These are phyloP conservation scores for Tulasnella sp. DNA, from an alignment of 768 basidiomycete genomes.

Conservation along the genomic window DNA sequence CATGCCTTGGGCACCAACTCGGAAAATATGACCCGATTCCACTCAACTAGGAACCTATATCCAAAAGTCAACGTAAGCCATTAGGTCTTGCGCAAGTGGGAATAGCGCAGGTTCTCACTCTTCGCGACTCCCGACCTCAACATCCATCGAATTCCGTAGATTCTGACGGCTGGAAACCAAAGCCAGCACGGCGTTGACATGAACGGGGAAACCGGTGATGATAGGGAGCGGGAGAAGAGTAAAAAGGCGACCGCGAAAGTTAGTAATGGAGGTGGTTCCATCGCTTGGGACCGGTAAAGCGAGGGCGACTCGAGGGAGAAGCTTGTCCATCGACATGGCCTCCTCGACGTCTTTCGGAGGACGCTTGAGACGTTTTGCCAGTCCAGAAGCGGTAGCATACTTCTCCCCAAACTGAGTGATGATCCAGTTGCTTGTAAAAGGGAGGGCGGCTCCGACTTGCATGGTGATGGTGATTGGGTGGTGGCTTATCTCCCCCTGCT, in stretches of 20 bases:
- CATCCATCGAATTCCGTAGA: slow-evolving; percentile 43
- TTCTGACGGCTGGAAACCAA: slow-evolving; percentile 46
- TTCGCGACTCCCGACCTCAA: slow-evolving; percentile 44
- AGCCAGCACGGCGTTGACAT: slow-evolving; percentile 48
- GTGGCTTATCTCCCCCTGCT: neutral
- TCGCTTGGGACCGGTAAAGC: slow-evolving; percentile 36
- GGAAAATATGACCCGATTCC: slow-evolving; percentile 48
- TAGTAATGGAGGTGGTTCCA: neutral
- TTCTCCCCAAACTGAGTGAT: slow-evolving; percentile 31
- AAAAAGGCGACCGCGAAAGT: slow-evolving; percentile 42
- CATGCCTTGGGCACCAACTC: slow-evolving; percentile 46
- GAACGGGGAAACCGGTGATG: slow-evolving; percentile 44
- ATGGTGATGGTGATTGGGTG: neutral
- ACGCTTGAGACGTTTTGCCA: neutral
- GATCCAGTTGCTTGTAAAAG: neutral
- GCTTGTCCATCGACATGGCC: slow-evolving; percentile 41
- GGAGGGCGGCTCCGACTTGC: neutral
- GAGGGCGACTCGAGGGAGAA: slow-evolving; percentile 37
- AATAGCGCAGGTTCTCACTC: slow-evolving; percentile 41
- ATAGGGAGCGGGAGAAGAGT: slow-evolving; percentile 50
- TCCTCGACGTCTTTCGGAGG: slow-evolving; percentile 25
- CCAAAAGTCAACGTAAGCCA: slow-evolving; percentile 31
- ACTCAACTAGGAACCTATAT: slow-evolving; percentile 44
- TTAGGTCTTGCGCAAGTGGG: neutral
- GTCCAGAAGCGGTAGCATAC: slow-evolving; percentile 33